Base-by-base conservation (phyloP, 2,329 filamentous ascomycete genomes). In the Pseudogymnoascus sp. region DNA sequence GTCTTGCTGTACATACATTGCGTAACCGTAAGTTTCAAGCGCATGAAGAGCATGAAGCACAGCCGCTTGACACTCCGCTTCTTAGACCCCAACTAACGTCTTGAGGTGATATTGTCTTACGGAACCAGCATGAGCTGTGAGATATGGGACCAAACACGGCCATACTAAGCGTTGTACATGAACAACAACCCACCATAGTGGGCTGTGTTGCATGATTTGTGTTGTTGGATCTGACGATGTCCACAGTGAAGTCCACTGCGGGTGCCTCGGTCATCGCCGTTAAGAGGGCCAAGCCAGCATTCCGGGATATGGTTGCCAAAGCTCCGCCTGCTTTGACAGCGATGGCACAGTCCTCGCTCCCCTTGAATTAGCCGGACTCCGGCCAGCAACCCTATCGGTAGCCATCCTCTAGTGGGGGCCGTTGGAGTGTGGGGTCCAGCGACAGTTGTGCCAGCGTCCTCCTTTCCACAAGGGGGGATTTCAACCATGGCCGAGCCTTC, bases 351-450 rank as follows among this genome's bases (percentile, higher is more conserved):
- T 54, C 44, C 44, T 33, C 7, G 26, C 17, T 31, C 8, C 44
- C 26, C 29, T 54, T 29, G 44, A 54, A 54, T 54, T 54, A 54
- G 44, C 44, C 44, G 44, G 44, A 54, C 44, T 54, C 44, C 44
- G 44, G 5, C 26, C 44, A 33, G n/a, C 11, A 33, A 54, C 44
- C 44, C 44, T 54, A 54, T 54, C 44, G 44, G 44, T 54, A 33
- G 44, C 44, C 29, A 54, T 54, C 44, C 44, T 17, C 44, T n/a
- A 17, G 44, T 54, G 44, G 44, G 41, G 44, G 44, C n/a, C 1
- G 26, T 33, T 54, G 26, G 26, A 54, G n/a, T 26, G 44, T 54
- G 44, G 44, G 44, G 44, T 54, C 26, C 26, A 54, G 7, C 24
- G 44, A 50, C 13, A 26, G 44, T 50, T 50, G 44, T 31, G 26